Evolutionary conservation across 192 early-diverging fungal genomes (phyloP), one percentile per base, ranked within the genome.

Genomic region (Coemansia javaensis): DNA sequence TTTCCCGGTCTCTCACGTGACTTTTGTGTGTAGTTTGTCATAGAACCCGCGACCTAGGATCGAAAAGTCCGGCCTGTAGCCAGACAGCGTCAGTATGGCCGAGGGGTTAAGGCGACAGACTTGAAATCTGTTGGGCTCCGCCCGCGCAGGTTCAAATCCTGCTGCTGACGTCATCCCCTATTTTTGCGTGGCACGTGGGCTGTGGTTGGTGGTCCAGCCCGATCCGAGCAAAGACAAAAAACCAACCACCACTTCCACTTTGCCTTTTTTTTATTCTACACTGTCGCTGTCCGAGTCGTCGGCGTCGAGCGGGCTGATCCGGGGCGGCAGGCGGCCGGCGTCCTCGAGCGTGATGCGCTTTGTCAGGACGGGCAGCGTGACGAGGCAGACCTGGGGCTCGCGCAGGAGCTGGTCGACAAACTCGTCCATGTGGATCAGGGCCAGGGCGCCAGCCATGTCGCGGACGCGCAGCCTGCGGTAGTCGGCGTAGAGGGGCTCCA

Each of bases 401-500:
- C 75, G 58, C 40, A 98, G 69, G 17, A 98, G 68, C 20, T 84
- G 67, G 59, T 99, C 91, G 23, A 93, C 80, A 61, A 97, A 94
- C 61, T 91, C 85, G 53, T 97, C 94, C 83, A 99, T 85, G 52
- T 82, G 73, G 5, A 84, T 83, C 8, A 90, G 35, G 13, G 45
- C 51, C 24, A 64, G 59, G 27, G 57, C 77, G 7, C 72, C 75
- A 1, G 77, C 78, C 2, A 33, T 41, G 12, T 39, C 17, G 7
- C 39, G 34, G 30, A 35, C 51, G 18, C 93, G 62, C 36, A 99
- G 66, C 58, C 97, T 97, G 44, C 92, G 77, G 38, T 84, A 88
- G 53, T 99, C 93, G 38, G 79, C 70, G 42, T 95, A 73, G 11
- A 96, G 66, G 0, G 90, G 87, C 57, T 99, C 96, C 16, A 99